A percentile compares a stretch with the other conserved stretches of the same genome.
phyloP scores from a whole-genome alignment of 1,284 basidiomycete genomes.

The Tylopilus sp. region DNA sequence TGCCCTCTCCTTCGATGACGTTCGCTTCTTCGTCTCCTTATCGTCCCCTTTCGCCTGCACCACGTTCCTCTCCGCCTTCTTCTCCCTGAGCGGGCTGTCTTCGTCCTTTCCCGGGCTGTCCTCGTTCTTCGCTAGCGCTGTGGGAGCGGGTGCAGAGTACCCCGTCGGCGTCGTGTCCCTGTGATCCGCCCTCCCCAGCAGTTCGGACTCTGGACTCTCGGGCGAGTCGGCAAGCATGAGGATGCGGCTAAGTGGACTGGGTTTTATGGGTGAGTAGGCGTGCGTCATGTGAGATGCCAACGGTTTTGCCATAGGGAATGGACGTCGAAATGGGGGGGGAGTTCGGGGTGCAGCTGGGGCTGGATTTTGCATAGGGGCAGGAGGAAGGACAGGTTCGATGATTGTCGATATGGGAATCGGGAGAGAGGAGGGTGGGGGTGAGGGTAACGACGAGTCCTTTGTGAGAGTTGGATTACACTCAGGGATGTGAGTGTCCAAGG shows the following conservation, averaged over 20 bases:
- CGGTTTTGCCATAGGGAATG: conserved; percentile 69
- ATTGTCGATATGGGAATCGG: conserved; percentile 14
- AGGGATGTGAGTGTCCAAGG: conserved; percentile 11
- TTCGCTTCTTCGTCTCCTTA: conserved; percentile 30
- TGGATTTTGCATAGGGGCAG: conserved; percentile 14
- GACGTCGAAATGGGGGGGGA: conserved; percentile 32
- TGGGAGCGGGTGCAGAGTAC: background rate
- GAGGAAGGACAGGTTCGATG: conserved; percentile 15
- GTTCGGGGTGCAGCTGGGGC: conserved; percentile 28
- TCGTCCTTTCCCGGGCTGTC: conserved; percentile 8
- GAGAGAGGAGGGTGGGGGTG: background rate
- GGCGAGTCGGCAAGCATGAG: conserved; percentile 66
- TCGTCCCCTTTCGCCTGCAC: conserved; percentile 15
- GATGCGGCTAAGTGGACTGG: conserved; percentile 72
- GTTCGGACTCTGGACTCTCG: conserved; percentile 36
- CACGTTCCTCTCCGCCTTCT: conserved; percentile 35
- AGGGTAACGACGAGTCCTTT: background rate
- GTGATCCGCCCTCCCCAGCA: background rate
- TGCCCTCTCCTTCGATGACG: conserved; percentile 41
- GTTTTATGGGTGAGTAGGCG: conserved; percentile 72
- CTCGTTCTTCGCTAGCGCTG: conserved; percentile 9
- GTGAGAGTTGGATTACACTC: conserved; percentile 1
- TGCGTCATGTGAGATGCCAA: conserved; percentile 64
- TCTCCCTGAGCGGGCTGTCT: conserved; percentile 43
- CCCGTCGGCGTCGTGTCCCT: conserved; percentile 8